Conservation (phyloP, 1,139 yeast genomes). For the Arxiozyma heterogenica region DNA sequence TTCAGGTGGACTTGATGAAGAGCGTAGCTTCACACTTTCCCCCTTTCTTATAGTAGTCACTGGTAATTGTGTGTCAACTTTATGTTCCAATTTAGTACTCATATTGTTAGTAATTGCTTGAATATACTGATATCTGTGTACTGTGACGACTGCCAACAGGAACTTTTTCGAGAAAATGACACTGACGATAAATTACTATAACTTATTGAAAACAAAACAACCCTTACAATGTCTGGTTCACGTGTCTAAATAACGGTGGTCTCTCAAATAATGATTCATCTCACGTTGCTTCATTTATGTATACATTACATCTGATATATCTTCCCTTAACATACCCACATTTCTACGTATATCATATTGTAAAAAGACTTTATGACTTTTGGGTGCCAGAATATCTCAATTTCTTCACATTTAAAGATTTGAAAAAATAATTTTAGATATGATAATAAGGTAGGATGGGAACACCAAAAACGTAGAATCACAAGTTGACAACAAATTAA, state of each 20-base stretch:
- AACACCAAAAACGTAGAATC: neutral
- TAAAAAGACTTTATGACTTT: neutral
- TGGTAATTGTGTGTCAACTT: neutral
- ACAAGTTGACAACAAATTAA: too few species aligned
- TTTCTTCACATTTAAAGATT: neutral
- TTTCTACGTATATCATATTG: too few species aligned
- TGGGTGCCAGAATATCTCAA: neutral
- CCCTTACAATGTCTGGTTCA: neutral
- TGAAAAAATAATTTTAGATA: neutral
- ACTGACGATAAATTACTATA: too few species aligned
- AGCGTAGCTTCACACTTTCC: conserved; percentile 7
- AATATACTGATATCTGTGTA: too few species aligned
- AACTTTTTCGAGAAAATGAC: neutral
- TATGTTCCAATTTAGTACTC: neutral
- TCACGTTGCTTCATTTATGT: neutral
- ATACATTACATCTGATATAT: too few species aligned
- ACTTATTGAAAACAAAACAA: too few species aligned
- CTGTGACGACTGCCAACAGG: neutral
- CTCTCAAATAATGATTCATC: neutral
- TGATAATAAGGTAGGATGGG: neutral
- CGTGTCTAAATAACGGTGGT: neutral
- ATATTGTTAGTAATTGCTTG: too few species aligned
- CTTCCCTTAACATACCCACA: too few species aligned
- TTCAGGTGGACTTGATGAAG: conserved; percentile 1
- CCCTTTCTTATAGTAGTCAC: neutral